Conservation (phyloP, 2,329 filamentous ascomycete genomes). For the Rhytidhysteron rufulum region DNA sequence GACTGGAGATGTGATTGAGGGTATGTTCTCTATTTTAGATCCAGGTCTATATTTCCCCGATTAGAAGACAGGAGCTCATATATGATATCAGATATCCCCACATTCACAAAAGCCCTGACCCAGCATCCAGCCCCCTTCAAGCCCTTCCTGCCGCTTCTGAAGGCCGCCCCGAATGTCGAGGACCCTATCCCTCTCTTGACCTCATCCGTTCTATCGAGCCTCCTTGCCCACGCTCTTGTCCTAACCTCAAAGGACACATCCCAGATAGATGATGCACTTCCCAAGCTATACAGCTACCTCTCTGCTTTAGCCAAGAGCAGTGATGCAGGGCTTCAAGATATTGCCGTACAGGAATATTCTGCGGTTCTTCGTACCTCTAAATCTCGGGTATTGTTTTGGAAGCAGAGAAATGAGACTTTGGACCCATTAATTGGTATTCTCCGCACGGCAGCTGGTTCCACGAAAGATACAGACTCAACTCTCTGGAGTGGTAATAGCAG, state of each 20-base stretch:
- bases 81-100: slow-evolving; percentile 63
- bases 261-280: slow-evolving; percentile 72
- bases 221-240: slow-evolving; percentile 64
- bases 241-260: slow-evolving; percentile 56
- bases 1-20: slow-evolving; percentile 79
- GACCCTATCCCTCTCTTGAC: slow-evolving; percentile 87
- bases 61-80: slow-evolving; percentile 14
- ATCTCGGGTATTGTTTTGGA: slow-evolving; percentile 83
- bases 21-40: slow-evolving; percentile 44
- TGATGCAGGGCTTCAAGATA: slow-evolving; percentile 89
- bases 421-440: slow-evolving; percentile 79
- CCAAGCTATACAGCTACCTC: slow-evolving; percentile 80
- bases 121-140: slow-evolving; percentile 67
- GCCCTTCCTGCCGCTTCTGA: slow-evolving; percentile 79
- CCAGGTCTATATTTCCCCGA: background rate
- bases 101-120: slow-evolving; percentile 72
- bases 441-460: slow-evolving; percentile 67
- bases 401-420: slow-evolving; percentile 79
- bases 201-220: slow-evolving; percentile 76
- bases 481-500: slow-evolving; percentile 51
- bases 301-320: slow-evolving; percentile 77
- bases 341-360: slow-evolving; percentile 89
- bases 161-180: slow-evolving; percentile 76
- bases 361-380: slow-evolving; percentile 71
- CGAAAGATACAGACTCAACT: slow-evolving; percentile 63